These are phyloP conservation scores for Penicillium hesseltinei DNA, from an alignment of 2,329 filamentous ascomycete species.

Conservation along the genomic window DNA sequence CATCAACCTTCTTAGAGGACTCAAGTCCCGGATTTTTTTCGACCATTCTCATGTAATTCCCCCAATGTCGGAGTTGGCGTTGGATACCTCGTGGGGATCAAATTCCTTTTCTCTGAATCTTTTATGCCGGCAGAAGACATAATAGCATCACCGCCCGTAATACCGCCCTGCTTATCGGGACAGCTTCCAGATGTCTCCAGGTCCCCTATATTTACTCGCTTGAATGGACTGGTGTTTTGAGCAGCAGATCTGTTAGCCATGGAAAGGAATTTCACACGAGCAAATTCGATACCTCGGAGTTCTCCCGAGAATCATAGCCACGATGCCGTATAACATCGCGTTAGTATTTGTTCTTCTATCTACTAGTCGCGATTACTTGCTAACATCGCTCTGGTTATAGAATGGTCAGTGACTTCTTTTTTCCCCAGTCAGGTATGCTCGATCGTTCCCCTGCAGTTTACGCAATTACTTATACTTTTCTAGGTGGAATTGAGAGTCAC, in stretches of 20 bases:
- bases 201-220: not conserved
- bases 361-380: slow-evolving; percentile 23
- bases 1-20: slow-evolving; percentile 34
- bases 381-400: slow-evolving; percentile 37
- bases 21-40: slow-evolving; percentile 48
- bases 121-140: slow-evolving; percentile 26
- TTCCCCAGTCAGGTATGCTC: slow-evolving; percentile 74
- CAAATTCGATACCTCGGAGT: slow-evolving; percentile 8
- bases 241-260: slow-evolving; percentile 19
- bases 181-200: slow-evolving; percentile 3
- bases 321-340: slow-evolving; percentile 71
- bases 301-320: slow-evolving; percentile 27
- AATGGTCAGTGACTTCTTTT: slow-evolving; percentile 99
- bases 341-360: slow-evolving; percentile 39
- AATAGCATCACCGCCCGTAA: not conserved
- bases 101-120: slow-evolving; percentile 18
- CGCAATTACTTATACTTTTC: slow-evolving; percentile 15
- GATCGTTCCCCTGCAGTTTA: not conserved
- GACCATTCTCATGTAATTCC: slow-evolving; percentile 41
- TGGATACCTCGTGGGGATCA: slow-evolving; percentile 4
- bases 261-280: slow-evolving; percentile 13
- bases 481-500: slow-evolving; percentile 89
- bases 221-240: slow-evolving; percentile 1
- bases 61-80: slow-evolving; percentile 10
- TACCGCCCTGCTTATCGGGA: slow-evolving; percentile 11